phyloP scores from a whole-genome alignment of 2,329 filamentous ascomycete genomes.

The Fusarium mangiferae region DNA sequence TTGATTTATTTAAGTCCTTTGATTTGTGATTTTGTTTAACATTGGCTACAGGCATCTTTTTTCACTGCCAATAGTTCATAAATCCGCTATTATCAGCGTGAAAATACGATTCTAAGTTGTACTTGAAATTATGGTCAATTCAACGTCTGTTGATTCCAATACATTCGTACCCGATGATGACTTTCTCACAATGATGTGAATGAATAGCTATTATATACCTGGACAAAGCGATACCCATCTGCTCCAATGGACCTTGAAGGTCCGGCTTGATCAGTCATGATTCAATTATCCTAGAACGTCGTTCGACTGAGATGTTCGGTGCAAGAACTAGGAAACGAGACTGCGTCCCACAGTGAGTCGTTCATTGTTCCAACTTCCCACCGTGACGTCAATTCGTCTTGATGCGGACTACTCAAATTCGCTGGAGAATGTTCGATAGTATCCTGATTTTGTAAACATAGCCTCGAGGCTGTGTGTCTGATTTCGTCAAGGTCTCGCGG shows the following conservation, averaged over 20 bases:
- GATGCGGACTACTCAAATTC: slow-evolving; percentile 11
- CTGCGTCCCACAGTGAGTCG: neutral
- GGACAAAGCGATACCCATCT: neutral
- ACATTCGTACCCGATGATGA: neutral
- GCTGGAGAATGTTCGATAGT: neutral
- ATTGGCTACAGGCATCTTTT: neutral
- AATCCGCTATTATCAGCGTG: neutral
- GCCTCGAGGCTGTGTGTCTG: neutral
- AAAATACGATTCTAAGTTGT: neutral
- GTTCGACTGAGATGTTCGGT: slow-evolving; percentile 39
- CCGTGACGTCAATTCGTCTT: slow-evolving; percentile 31
- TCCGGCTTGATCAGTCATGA: neutral
- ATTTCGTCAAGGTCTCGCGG: neutral
- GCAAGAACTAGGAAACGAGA: slow-evolving; percentile 31
- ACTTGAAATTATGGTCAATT: neutral
- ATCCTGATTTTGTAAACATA: neutral
- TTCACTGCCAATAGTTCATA: neutral
- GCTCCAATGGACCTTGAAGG: neutral
- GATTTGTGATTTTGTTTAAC: neutral
- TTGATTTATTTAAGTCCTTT: slow-evolving; percentile 10
- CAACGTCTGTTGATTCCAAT: neutral
- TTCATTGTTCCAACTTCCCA: slow-evolving; percentile 17
- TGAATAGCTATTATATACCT: neutral
- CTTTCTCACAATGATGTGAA: neutral
- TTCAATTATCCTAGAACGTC: slow-evolving; percentile 27